Base-by-base conservation (phyloP, 345 rosid species). In the Theobroma cacao region DNA sequence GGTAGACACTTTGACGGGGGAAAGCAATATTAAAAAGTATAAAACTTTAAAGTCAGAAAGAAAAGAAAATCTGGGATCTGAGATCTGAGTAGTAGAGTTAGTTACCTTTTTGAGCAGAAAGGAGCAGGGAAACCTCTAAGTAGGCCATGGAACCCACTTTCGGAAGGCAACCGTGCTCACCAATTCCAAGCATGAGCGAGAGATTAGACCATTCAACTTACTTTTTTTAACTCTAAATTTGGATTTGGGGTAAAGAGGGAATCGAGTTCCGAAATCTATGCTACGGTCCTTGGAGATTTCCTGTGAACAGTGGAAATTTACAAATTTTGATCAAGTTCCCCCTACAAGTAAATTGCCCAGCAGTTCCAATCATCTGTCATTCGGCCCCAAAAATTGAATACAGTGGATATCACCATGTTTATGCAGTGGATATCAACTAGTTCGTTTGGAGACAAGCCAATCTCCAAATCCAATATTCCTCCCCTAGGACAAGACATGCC, bases 141-240 rank as follows among this genome's bases (percentile, higher is more conserved):
- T n/a, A n/a, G n/a, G n/a, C n/a, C n/a, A n/a, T n/a, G 43, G 75
- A 72, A 72, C 52, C 62, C 41, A 24, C 73, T 45, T 68, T 68
- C 14, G 73, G 73, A 14, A 6, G 36, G 65, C 9, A 30, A 61
- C 73, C 45, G 43, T 18, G 36, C 45, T 68, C 73, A 68, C 73
- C n/a, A 6, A 38, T 41, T 67, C n/a, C 56, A 69, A 7, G 33
- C 14, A 69, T 40, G 17, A 33, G 30, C 15, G 6, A 71, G 50
- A 72, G 61, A 50, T 50, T 36, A 48, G 59, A 47, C 59, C 59
- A 3, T 28, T 70, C 40, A 1, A 48, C 53, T 48, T 31, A 47
- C 58, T 48, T 28, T 48, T 28, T 71, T 28, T 13, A 69, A 30
- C 58, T 17, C 26, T 28, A 30, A 70, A 15, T 28, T 48, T 59